Conservation (phyloP, 2,329 filamentous ascomycete genomes). For the Colletotrichum orbiculare region DNA sequence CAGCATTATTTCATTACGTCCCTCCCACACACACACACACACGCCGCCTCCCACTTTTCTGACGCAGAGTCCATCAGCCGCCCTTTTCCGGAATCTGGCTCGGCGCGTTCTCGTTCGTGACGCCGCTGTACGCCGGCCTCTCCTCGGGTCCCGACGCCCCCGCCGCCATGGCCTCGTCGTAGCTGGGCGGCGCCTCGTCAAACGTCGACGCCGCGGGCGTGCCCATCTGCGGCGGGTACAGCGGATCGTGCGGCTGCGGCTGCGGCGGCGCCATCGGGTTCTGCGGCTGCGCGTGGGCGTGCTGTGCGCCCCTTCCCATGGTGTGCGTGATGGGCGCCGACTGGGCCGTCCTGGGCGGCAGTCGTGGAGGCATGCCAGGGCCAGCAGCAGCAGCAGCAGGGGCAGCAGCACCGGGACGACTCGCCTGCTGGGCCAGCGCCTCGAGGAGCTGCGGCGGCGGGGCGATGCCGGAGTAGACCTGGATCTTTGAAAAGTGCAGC, state of each 20-base stretch:
- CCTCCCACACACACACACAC: too few relatives aligned
- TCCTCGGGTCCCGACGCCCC: conserved; percentile 77
- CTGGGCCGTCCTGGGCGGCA: conserved; percentile 48
- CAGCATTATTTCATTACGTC: too few relatives aligned
- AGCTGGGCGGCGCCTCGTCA: conserved; percentile 91
- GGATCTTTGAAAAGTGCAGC: conserved; percentile 77
- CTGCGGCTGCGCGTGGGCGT: conserved; percentile 41
- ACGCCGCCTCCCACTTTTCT: too few relatives aligned
- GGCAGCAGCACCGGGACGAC: conserved; percentile 36
- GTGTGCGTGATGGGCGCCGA: conserved; percentile 40
- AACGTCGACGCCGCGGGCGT: conserved; percentile 55
- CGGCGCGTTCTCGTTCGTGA: conserved; percentile 70
- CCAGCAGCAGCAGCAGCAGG: conserved; percentile 35
- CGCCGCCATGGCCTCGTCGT: conserved; percentile 91
- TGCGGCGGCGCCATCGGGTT: conserved; percentile 40
- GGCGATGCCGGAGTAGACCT: conserved; percentile 88
- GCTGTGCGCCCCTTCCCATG: conserved; percentile 20
- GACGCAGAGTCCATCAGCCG: conserved; percentile 32
- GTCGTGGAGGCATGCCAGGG: conserved; percentile 48
- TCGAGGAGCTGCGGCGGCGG: conserved; percentile 82
- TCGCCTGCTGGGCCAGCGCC: conserved; percentile 55
- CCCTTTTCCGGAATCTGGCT: conserved; percentile 59
- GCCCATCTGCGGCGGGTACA: conserved; percentile 70
- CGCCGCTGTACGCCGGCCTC: conserved; percentile 75
- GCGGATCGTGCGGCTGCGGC: conserved; percentile 54